Evolutionary conservation across 768 basidiomycete species (phyloP).

Genomic region (Coprinopsis strossmayeri): DNA sequence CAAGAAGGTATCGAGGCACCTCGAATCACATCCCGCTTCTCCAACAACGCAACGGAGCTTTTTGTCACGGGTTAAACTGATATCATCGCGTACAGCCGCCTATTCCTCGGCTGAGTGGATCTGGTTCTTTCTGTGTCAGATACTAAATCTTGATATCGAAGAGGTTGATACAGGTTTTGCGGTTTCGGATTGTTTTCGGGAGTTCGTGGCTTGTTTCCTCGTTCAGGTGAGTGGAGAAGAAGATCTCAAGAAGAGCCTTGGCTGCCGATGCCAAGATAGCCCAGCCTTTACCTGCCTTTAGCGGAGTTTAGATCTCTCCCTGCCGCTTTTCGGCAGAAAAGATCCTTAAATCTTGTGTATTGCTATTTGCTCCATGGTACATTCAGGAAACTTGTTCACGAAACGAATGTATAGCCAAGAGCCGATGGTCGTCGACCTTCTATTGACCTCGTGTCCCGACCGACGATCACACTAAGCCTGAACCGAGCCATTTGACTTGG

Average conservation of each 20-base stretch:
- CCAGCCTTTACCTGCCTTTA: background rate
- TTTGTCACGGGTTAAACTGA: background rate
- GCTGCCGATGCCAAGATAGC: background rate
- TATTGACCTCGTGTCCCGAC: too few species aligned
- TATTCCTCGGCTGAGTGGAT: background rate
- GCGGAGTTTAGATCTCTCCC: background rate
- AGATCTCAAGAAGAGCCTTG: background rate
- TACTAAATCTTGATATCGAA: background rate
- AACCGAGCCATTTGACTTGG: too few species aligned
- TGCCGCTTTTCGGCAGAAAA: background rate
- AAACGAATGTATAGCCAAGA: background rate
- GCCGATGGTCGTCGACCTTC: too few species aligned
- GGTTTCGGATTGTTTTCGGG: slow-evolving; percentile 1
- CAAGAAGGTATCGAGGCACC: background rate
- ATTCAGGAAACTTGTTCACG: background rate
- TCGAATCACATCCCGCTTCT: too few species aligned
- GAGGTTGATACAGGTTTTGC: background rate
- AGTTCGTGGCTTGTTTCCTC: background rate
- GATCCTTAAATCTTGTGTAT: background rate
- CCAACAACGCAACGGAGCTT: background rate
- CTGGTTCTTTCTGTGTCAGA: background rate
- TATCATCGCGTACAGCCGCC: background rate
- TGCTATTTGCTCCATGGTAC: too few species aligned
- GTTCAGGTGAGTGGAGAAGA: background rate
- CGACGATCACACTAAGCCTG: too few species aligned